These are phyloP conservation scores for Tylopilus subfusipes DNA, from an alignment of 768 basidiomycete genomes.

Conservation along the genomic window DNA sequence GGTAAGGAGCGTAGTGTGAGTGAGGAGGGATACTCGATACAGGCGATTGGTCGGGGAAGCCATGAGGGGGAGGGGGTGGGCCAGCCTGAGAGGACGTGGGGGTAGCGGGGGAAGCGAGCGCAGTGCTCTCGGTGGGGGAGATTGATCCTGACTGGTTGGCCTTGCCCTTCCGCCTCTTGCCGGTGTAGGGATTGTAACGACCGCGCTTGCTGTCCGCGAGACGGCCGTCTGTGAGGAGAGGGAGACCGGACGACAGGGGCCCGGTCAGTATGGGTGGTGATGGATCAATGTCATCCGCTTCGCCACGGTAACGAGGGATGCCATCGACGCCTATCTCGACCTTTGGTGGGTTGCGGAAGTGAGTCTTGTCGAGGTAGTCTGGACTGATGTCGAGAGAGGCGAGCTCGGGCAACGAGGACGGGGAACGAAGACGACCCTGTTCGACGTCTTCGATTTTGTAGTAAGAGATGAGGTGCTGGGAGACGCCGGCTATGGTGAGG, in stretches of 20 bases:
- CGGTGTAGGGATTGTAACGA: conserved; percentile 43
- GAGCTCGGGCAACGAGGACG: conserved; percentile 85
- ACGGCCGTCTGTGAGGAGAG: conserved; percentile 48
- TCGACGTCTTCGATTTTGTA: conserved; percentile 91
- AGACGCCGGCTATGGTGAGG: conserved; percentile 74
- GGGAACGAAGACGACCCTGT: conserved; percentile 80
- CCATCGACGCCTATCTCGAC: conserved; percentile 86
- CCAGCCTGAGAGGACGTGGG: conserved; percentile 27
- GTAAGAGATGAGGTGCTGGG: conserved; percentile 93
- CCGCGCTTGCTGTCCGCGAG: conserved; percentile 43
- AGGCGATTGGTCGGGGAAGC: conserved; percentile 29
- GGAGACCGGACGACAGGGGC: conserved; percentile 43
- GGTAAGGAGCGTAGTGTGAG: conserved; percentile 33
- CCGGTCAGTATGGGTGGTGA: conserved; percentile 40
- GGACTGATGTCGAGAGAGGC: conserved; percentile 82
- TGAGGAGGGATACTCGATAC: conserved; percentile 24
- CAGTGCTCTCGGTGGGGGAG: conserved; percentile 27
- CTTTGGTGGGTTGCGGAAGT: conserved; percentile 88
- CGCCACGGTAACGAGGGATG: conserved; percentile 74
- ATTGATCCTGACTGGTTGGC: conserved; percentile 23
- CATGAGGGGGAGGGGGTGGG: conserved; percentile 21
- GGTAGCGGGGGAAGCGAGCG: conserved; percentile 29
- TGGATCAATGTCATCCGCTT: conserved; percentile 67
- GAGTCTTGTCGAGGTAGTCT: conserved; percentile 84
- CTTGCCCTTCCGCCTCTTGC: conserved; percentile 42